Evolutionary conservation across 2,329 filamentous ascomycete species (phyloP), one percentile per base, ranked within the genome.

Genomic region (Curvularia spicifera): DNA sequence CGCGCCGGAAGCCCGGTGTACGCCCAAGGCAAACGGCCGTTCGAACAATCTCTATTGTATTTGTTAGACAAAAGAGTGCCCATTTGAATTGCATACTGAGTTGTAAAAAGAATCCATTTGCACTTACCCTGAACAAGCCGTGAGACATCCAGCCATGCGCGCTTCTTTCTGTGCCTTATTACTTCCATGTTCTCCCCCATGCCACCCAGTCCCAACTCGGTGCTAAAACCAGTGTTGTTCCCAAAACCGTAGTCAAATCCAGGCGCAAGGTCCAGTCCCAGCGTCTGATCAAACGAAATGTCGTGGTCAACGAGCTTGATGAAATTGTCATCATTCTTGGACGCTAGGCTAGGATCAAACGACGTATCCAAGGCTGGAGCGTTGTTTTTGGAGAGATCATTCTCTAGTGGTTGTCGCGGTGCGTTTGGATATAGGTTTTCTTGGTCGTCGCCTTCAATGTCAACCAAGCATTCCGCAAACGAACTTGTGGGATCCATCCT

Each of bases 401-500:
- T 22, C 15, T 18, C 31, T 28, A 33, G 6, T 6, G 29, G 43
- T 15, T 47, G 50, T 26, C n/a, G 48, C 39, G 45, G 15, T 37
- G 43, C 18, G 3, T 26, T 37, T n/a, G 47, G 48, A 12, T 60
- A 43, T 4, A 49, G 12, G 3, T 44, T 13, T 18, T n/a, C 37
- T 4, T 59, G 61, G 10, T 60, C 59, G 8, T 69, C 69, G 0
- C 70, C 69, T n/a, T 73, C 71, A 13, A 50, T 26, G 5, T 75
- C 63, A 8, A 72, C 28, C 2, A 66, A 18, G 82, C 8, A 84
- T 83, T 47, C 83, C 1, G 89, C 80, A 53, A 84, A 87, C 18
- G 89, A 87, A 9, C 84, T 81, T 9, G 81, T 79, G 0, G 84
- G 82, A 9, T 89, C 84, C 51, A 93, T 86, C 45, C 80, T 72